Percentiles rank a stretch among this genome's conserved stretches.
phyloP scores from a whole-genome alignment of 306 rosid species.

The Parietaria judaica region DNA sequence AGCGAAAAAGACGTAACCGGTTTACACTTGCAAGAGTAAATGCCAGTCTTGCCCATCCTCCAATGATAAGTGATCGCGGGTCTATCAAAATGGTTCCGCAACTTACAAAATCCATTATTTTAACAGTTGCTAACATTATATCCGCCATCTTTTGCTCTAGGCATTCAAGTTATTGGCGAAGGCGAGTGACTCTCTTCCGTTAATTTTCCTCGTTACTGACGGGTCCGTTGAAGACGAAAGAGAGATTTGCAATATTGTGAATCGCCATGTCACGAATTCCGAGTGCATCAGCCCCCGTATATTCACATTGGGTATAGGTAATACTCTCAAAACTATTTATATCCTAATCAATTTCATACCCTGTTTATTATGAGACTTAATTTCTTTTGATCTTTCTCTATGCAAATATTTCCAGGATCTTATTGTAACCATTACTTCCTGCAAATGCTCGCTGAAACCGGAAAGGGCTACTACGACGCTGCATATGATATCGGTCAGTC shows the following conservation, averaged over 20 bases:
- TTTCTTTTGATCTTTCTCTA: background rate
- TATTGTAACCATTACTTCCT: conserved; percentile 87
- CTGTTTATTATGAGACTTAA: conserved; percentile 9
- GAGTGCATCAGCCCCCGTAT: conserved; percentile 52
- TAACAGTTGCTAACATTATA: background rate
- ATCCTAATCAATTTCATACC: background rate
- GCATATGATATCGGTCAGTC: conserved; percentile 60
- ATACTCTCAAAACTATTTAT: conserved; percentile 23
- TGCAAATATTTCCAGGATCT: conserved; percentile 46
- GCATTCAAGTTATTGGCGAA: conserved; percentile 68
- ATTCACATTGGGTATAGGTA: conserved; percentile 89
- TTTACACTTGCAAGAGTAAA: background rate
- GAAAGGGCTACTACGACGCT: conserved; percentile 64
- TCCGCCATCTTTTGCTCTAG: conserved; percentile 29
- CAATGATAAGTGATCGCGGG: no score
- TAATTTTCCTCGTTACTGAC: conserved; percentile 81
- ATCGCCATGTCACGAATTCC: conserved; percentile 35
- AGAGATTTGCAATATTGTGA: conserved; percentile 62
- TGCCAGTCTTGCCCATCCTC: no score
- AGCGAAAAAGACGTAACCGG: background rate
- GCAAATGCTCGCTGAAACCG: conserved; percentile 78
- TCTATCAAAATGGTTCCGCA: no score
- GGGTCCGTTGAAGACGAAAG: conserved; percentile 85
- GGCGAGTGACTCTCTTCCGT: conserved; percentile 48
- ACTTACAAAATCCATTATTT: background rate